Evolutionary conservation across 177 flowering plant genomes (phyloP), one percentile per base, ranked within the genome.

Genomic region (Tripterygium wilfordii): DNA sequence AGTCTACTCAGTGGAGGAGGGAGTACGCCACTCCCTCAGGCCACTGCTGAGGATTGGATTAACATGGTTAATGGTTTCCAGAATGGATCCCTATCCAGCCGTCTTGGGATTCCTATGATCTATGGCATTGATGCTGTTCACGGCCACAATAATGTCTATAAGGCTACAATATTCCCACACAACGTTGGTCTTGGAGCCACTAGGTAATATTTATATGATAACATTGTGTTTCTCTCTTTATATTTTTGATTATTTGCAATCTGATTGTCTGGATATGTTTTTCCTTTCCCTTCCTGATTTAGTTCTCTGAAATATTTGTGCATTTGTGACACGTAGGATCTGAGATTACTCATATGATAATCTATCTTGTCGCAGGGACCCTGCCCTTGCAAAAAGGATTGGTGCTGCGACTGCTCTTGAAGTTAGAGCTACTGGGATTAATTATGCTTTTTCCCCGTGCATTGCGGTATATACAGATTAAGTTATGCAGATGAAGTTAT

Each of bases 181-280:
- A 82, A 83, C 53, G 49, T 82, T 39, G 86, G 84, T n/a, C 80
- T 83, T 45, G 90, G 90, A 26, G 83, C 56, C 35, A 77, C 84
- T 42, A 72, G 88, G 88, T 40, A 40, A 48, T n/a, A 18, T 9
- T 15, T 16, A 36, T n/a, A n/a, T n/a, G n/a, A n/a, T n/a, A n/a
- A n/a, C n/a, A n/a, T n/a, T n/a, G n/a, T n/a, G n/a, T n/a, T n/a
- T n/a, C n/a, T n/a, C n/a, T n/a, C n/a, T n/a, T n/a, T n/a, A n/a
- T n/a, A n/a, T n/a, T n/a, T n/a, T 36, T n/a, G n/a, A n/a, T n/a
- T n/a, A n/a, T n/a, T n/a, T n/a, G n/a, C n/a, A n/a, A n/a, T n/a
- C n/a, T n/a, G n/a, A n/a, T n/a, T n/a, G n/a, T n/a, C n/a, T n/a
- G n/a, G n/a, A n/a, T n/a, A n/a, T n/a, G n/a, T n/a, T n/a, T n/a